Conservation (phyloP, 2,329 filamentous ascomycete genomes). For the Ophidiomyces ophidiicola region DNA sequence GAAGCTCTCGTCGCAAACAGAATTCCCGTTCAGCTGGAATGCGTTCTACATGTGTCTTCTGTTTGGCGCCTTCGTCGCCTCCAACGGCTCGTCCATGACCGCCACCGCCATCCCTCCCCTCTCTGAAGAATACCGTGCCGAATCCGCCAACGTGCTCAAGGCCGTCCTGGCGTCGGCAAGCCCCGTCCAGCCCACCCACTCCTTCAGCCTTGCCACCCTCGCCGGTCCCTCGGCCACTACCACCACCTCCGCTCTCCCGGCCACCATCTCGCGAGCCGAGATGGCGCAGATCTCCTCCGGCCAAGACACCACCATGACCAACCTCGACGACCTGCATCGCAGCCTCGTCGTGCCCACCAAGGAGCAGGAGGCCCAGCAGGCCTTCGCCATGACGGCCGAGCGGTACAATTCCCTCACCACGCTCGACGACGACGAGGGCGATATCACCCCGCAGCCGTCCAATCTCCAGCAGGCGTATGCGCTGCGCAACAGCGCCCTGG, state of each 20-base stretch:
- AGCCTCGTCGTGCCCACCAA: conserved; percentile 62
- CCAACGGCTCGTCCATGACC: conserved; percentile 57
- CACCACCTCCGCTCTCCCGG: conserved; percentile 19
- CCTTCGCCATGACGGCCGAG: conserved; percentile 71
- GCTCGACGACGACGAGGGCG: conserved; percentile 44
- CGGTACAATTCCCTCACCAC: conserved; percentile 78
- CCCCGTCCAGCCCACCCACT: conserved; percentile 39
- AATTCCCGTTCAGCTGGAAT: conserved; percentile 55
- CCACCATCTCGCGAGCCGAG: conserved; percentile 29
- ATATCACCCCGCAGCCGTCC: conserved; percentile 31
- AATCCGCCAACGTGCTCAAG: conserved; percentile 38
- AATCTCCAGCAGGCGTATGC: conserved; percentile 53
- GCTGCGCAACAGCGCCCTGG: conserved; percentile 53
- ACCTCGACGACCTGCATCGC: conserved; percentile 54
- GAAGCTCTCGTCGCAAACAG: conserved; percentile 37
- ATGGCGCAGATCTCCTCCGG: conserved; percentile 30
- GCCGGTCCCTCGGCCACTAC: conserved; percentile 16
- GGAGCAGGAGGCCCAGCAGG: conserved; percentile 75
- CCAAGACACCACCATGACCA: conserved; percentile 21
- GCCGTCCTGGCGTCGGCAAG: conserved; percentile 33
- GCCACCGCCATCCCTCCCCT: conserved; percentile 43
- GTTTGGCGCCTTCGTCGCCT: conserved; percentile 89
- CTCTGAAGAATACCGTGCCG: conserved; percentile 37
- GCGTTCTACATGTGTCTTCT: conserved; percentile 90
- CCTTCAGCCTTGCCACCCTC: conserved; percentile 31